These are phyloP conservation scores for Xanthoconium separans DNA, from an alignment of 1,284 basidiomycete genomes.

Conservation along the genomic window DNA sequence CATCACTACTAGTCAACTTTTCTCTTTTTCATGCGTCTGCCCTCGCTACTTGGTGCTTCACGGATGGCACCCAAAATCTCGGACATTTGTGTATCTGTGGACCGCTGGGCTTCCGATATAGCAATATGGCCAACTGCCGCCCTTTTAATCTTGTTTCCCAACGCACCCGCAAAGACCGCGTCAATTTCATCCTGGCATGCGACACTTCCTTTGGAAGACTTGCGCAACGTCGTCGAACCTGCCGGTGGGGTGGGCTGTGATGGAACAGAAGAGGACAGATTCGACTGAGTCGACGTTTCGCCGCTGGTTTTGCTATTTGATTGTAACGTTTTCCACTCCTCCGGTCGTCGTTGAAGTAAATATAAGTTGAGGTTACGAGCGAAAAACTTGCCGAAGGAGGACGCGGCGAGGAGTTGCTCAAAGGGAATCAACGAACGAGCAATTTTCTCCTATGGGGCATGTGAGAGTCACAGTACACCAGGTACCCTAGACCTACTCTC, in stretches of 20 bases:
- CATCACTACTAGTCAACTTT: conserved; percentile 7
- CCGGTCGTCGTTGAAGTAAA: conserved; percentile 73
- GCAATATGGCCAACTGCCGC: conserved; percentile 20
- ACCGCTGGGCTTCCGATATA: conserved; percentile 8
- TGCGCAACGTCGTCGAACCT: not conserved
- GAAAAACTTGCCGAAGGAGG: conserved; percentile 87
- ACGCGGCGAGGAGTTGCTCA: conserved; percentile 69
- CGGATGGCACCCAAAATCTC: conserved; percentile 33
- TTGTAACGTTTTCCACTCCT: conserved; percentile 77
- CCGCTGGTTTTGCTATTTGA: conserved; percentile 25
- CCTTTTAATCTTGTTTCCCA: conserved; percentile 59
- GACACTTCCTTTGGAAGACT: conserved; percentile 32
- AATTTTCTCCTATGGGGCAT: conserved; percentile 78
- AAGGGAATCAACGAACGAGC: conserved; percentile 73
- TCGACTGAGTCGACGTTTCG: conserved; percentile 5
- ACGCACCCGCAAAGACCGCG: conserved; percentile 55
- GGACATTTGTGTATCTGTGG: conserved; percentile 31
- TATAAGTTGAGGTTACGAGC: conserved; percentile 76
- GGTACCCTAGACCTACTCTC: conserved; percentile 54
- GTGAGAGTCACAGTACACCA: conserved; percentile 8
- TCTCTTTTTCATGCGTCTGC: conserved; percentile 21
- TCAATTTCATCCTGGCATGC: conserved; percentile 65
- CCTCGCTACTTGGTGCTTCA: conserved; percentile 24
- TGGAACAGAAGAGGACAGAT: not conserved
- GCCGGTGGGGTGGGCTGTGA: not conserved